phyloP scores from a whole-genome alignment of 208 protist genomes.

The Trypanosoma avium region DNA sequence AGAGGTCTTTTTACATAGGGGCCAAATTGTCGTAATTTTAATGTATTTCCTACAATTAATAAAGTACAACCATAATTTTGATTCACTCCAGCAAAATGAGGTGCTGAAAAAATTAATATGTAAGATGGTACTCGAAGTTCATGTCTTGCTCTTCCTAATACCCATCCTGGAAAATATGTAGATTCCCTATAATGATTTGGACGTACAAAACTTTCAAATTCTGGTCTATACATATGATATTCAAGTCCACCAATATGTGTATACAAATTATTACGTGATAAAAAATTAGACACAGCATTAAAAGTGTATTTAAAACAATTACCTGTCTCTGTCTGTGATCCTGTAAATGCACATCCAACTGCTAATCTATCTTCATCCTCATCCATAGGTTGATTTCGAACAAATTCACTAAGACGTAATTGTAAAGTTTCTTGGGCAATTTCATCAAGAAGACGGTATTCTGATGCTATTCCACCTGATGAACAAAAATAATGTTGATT shows the following conservation, averaged over 20 bases:
- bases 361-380: conserved; percentile 75
- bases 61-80: conserved; percentile 69
- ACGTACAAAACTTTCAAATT: conserved; percentile 69
- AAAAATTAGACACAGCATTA: conserved; percentile 82
- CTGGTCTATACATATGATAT: conserved; percentile 67
- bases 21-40: conserved; percentile 61
- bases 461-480: conserved; percentile 52
- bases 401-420: conserved; percentile 54
- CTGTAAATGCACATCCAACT: conserved; percentile 59
- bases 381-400: conserved; percentile 79
- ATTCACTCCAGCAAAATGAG: conserved; percentile 79
- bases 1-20: conserved; percentile 44
- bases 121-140: conserved; percentile 58
- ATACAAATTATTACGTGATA: conserved; percentile 61
- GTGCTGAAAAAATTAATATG: conserved; percentile 77
- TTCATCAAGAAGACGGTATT: conserved; percentile 42
- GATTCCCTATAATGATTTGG: conserved; percentile 77
- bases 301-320: conserved; percentile 69
- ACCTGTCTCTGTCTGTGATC: conserved; percentile 35
- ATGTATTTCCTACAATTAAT: conserved; percentile 29
- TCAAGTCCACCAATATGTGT: conserved; percentile 76
- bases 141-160: conserved; percentile 58
- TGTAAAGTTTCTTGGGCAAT: conserved; percentile 37
- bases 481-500: conserved; percentile 74
- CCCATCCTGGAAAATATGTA: conserved; percentile 79